These are phyloP conservation scores for Protomyces pachydermus DNA, from an alignment of 1,139 yeast genomes.

Conservation along the genomic window DNA sequence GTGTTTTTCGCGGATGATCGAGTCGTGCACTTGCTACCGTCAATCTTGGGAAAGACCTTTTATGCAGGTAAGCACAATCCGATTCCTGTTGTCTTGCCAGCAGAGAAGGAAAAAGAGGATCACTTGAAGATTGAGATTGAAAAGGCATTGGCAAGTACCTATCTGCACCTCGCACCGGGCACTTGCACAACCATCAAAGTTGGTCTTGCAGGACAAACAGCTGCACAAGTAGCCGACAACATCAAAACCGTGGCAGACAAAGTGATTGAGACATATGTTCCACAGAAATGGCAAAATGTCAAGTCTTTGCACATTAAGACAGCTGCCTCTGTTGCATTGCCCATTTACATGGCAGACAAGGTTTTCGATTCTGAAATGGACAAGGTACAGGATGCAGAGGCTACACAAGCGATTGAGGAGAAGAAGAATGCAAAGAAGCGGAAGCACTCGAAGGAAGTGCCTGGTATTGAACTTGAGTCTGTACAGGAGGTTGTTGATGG, in stretches of 20 bases:
- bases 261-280: constrained; percentile 44
- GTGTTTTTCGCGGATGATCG: constrained; percentile 80
- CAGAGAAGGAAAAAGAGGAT: constrained; percentile 34
- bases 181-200: constrained; percentile 60
- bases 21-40: constrained; percentile 72
- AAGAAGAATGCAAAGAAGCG: constrained; percentile 39
- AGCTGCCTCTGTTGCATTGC: constrained; percentile 70
- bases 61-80: constrained; percentile 64
- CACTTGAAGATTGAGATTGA: constrained; percentile 45
- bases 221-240: constrained; percentile 48
- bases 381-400: constrained; percentile 35
- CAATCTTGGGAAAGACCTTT: constrained; percentile 73
- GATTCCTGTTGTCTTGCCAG: constrained; percentile 54
- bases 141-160: constrained; percentile 55
- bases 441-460: constrained; percentile 32
- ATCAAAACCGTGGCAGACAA: constrained; percentile 52
- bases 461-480: constrained; percentile 25
- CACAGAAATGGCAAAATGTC: constrained; percentile 44
- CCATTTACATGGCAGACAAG: constrained; percentile 65
- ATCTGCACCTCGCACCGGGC: constrained; percentile 69
- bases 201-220: constrained; percentile 52
- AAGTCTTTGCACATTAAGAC: constrained; percentile 68
- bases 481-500: constrained; percentile 11
- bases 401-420: constrained; percentile 35
- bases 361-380: constrained; percentile 48